A percentile compares a stretch with the other conserved stretches of the same genome.
Evolutionary conservation across 176 grass and related monocot genomes (phyloP).

Genomic region (Avena insularis): DNA sequence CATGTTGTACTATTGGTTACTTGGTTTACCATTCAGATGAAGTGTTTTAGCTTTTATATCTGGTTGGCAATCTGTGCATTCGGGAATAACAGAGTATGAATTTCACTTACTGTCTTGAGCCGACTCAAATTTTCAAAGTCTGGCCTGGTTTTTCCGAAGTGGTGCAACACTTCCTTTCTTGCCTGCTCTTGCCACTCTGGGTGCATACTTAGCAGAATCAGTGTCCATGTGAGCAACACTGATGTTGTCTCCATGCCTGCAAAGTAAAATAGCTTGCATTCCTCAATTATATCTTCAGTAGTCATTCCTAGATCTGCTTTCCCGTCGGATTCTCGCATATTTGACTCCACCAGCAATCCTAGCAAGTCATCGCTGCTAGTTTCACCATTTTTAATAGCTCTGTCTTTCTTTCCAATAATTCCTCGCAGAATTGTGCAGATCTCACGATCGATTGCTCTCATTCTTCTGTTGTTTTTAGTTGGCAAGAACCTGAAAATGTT

Average conservation of each 20-base stretch:
- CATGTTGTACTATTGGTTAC: neutral
- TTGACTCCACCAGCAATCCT: slow-evolving; percentile 70
- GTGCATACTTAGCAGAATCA: slow-evolving; percentile 72
- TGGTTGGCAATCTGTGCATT: neutral
- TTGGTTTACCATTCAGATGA: neutral
- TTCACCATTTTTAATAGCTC: slow-evolving; percentile 49
- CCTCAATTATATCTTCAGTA: slow-evolving; percentile 66
- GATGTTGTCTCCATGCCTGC: slow-evolving; percentile 82
- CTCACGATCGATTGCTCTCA: slow-evolving; percentile 51
- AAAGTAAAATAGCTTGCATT: slow-evolving; percentile 91
- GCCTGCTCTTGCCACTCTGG: slow-evolving; percentile 69
- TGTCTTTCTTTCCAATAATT: slow-evolving; percentile 65
- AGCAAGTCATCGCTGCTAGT: slow-evolving; percentile 55
- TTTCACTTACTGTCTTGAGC: slow-evolving; percentile 66
- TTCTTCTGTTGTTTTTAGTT: slow-evolving; percentile 61
- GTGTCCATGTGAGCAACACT: slow-evolving; percentile 79
- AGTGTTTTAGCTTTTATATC: neutral
- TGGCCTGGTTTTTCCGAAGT: slow-evolving; percentile 56
- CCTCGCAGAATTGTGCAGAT: slow-evolving; percentile 43
- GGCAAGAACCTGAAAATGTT: slow-evolving; percentile 61
- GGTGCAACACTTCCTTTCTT: slow-evolving; percentile 72
- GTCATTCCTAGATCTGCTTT: slow-evolving; percentile 55
- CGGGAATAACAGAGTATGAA: neutral
- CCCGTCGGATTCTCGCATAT: slow-evolving; percentile 50
- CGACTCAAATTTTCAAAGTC: slow-evolving; percentile 60